Base-by-base conservation (phyloP, 176 grass and related monocot species). In the Raddia guianensis region DNA sequence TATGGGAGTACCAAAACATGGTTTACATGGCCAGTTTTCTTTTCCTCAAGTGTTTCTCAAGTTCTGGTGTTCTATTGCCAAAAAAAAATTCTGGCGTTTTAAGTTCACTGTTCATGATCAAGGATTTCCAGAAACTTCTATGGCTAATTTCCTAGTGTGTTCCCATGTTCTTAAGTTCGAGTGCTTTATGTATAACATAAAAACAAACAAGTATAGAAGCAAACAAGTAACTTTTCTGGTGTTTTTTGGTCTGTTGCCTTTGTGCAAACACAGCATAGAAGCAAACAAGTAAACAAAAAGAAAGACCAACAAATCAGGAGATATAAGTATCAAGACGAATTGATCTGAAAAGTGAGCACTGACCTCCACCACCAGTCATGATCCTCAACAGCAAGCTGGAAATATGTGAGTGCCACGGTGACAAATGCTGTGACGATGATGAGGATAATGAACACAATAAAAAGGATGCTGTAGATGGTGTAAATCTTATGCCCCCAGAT, bases 321-420 rank as follows among this genome's bases (percentile, higher is more conserved):
- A 78, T 73, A 64, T 65, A 33, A 47, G 40, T 34, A 53, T 16
- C 5, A 83, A 75, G 45, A 70, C 52, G 12, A 70, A 63, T 76
- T 34, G 9, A 80, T 79, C 15, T 27, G 27, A 27, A 27, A 27
- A 40, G 37, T 34, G 61, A 90, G 78, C 61, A 86, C 89, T 86
- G 62, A 94, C 94, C 94, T 97, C 94, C 94, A 97, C 94, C 94
- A 97, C 94, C 94, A 97, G 27, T 92, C 88, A 56, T 97, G 94
- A 85, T 97, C 94, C 79, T 97, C 94, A 48, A 87, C 94, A 57
- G 94, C 91, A 71, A 97, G 94, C 70, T 97, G 94, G 85, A 97
- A 97, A 70, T 97, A 97, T 5, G 94, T 90, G 49, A 97, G 79
- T 4, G 94, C 91, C 49, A 97, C 91, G 40, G 94, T 97, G 80